These are phyloP conservation scores for Eucalyptus pauciflora DNA, from an alignment of 345 rosid species.

Conservation along the genomic window DNA sequence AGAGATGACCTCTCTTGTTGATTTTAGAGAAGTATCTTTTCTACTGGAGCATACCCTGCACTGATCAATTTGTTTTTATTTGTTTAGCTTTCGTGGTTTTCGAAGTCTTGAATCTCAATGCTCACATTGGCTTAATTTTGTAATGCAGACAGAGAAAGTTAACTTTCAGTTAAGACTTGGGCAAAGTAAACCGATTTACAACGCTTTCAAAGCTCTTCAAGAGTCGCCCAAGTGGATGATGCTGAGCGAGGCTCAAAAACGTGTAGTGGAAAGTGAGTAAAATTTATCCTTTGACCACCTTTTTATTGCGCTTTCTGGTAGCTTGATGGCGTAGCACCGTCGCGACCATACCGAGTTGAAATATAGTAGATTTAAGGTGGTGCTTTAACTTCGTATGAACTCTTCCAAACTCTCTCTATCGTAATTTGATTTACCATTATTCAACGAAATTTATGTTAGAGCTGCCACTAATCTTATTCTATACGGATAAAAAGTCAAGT, in stretches of 20 bases:
- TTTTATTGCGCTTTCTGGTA: neutral
- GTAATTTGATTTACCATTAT: neutral
- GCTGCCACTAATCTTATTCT: neutral
- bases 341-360: neutral
- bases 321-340: neutral
- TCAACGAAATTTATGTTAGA: too few species aligned
- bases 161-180: constrained; percentile 61
- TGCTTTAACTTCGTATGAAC: neutral
- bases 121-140: neutral
- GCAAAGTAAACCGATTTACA: constrained; percentile 69
- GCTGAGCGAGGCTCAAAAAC: constrained; percentile 54
- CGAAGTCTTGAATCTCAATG: neutral
- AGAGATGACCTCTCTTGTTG: neutral
- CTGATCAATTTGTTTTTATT: neutral
- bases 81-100: neutral
- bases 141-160: constrained; percentile 63
- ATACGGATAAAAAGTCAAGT: fast-evolving
- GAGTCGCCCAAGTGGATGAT: constrained; percentile 60
- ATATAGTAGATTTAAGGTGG: neutral
- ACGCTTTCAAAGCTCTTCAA: constrained; percentile 61
- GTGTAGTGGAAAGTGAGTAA: constrained; percentile 60
- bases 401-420: neutral
- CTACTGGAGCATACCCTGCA: neutral
- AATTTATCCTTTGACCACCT: neutral
- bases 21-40: neutral